Evolutionary conservation across 108 stramenopile species (phyloP), one percentile per base, ranked within the genome.

Genomic region (Fragilariopsis cylindrus): DNA sequence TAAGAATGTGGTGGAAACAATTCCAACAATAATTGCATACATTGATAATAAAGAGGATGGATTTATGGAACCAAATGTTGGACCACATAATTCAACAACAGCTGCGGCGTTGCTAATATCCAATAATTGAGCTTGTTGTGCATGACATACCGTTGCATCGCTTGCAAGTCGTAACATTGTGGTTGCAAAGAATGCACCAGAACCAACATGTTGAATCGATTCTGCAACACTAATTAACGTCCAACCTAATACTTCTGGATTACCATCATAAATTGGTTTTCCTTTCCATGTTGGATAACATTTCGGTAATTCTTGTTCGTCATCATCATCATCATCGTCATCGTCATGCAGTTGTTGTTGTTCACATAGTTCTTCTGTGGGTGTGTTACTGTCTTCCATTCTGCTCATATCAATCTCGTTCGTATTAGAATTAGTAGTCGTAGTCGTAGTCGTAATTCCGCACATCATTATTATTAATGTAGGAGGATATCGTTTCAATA

Each of bases 11-110:
- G 89, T 78, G 3, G 84, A 78, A 13, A 76, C 56, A 1, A 91
- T 62, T 3, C 90, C 89, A n/a, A 88, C 78, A 53, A 94, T 73
- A 50, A 82, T 77, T n/a, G 83, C 76, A 72, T 88, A 87, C 5
- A 78, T 70, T 42, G 89, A 82, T 69, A 94, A 75, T n/a, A 94
- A 67, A 15, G 89, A 90, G 1, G 87, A 85, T n/a, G 92, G 90
- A 39, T 86, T 81, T 53, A 93, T 85, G 4, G 85, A 87, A 56
- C 86, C 86, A 9, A 89, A 81, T 44, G 70, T 56, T 57, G 74
- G 81, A 43, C 79, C 60, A 74, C 92, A 93, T 66, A 83, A 80
- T 19, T 85, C 76, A 45, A 82, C 72, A 18, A 71, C 86, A 53
- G 81, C 82, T 4, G 83, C 76, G 18, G 83, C 76, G 18, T 76